Base-by-base conservation (phyloP, 495 filamentous ascomycete genomes). In the Podospora australis region DNA sequence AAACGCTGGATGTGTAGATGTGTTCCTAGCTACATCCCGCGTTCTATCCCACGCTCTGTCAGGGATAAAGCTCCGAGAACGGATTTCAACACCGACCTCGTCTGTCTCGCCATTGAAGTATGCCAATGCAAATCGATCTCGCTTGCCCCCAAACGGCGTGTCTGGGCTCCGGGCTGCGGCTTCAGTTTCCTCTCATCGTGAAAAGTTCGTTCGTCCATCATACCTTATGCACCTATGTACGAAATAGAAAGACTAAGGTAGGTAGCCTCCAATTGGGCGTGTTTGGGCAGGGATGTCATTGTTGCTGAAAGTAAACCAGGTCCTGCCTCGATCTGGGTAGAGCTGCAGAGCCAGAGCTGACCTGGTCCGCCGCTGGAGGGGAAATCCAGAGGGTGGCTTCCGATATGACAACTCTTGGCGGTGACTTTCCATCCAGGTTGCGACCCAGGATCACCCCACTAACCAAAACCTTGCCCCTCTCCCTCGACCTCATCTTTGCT, bases 401-500 rank as follows among this genome's bases (percentile, higher is more conserved):
- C 43, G 25, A 44, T 46, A 48, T 43, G 51, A 35, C 36, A 22
- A 22, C 13, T 20, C 54, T 40, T 54, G 55, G 48, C 56, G 46
- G 20, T 39, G 46, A 56, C 34, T 62, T 60, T 52, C 48, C 41
- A 46, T 57, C 56, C 40, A 40, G 16, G 21, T 43, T 32, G n/a
- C 25, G 22, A 47, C 32, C 36, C 16, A 25, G 40, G 47, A 56
- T 62, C 62, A 64, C 62, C 59, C 62, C 56, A 62, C 62, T 59
- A 50, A 50, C 28, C 51, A 44, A 40, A n/a, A 47, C 38, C 46
- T 46, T 63, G 57, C 60, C 60, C 61, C 59, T 62, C 61, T 59
- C 52, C 39, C 44, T n/a, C n/a, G n/a, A n/a, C n/a, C n/a, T 28
- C n/a, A 35, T 47, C 30, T 56, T 43, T 53, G 26, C 45, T 51